A percentile compares a stretch with the other conserved stretches of the same genome.
These are phyloP conservation scores for Trichosporon asahii DNA, from an alignment of 1,284 basidiomycete genomes.

Conservation along the genomic window DNA sequence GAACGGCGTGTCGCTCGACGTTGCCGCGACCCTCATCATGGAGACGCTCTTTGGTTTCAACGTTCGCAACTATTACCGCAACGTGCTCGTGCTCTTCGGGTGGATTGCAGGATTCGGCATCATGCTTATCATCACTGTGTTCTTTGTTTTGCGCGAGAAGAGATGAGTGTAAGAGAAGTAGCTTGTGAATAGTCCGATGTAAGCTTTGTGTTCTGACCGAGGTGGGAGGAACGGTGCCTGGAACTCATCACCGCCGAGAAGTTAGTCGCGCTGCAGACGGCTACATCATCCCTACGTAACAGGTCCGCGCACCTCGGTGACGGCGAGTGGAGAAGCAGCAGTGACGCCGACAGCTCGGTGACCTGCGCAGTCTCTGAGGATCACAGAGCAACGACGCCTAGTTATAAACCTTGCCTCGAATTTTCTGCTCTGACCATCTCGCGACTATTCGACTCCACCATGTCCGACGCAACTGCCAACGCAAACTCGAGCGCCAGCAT, in stretches of 20 bases:
- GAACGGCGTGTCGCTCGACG: conserved; percentile 71
- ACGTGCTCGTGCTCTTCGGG: conserved; percentile 77
- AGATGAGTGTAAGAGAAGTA: conserved; percentile 49
- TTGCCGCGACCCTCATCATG: conserved; percentile 80
- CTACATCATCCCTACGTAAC: no score
- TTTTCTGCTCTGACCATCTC: neutral
- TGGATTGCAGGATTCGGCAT: conserved; percentile 73
- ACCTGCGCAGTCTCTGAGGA: no score
- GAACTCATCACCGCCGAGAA: no score
- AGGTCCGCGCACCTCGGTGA: no score
- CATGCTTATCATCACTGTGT: conserved; percentile 67
- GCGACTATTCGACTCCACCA: neutral
- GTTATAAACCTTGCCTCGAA: no score
- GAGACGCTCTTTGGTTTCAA: conserved; percentile 72
- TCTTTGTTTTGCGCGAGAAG: conserved; percentile 68
- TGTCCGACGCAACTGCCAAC: neutral
- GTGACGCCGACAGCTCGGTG: no score
- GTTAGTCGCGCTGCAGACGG: no score
- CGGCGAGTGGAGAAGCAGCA: no score
- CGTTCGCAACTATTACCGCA: conserved; percentile 61
- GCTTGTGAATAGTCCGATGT: no score
- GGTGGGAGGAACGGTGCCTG: no score
- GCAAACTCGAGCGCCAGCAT: neutral
- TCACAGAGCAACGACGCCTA: no score
- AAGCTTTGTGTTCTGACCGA: no score